Evolutionary conservation across 2,329 filamentous ascomycete species (phyloP), one percentile per base, ranked within the genome.

Genomic region (Corniculantispora saksenae): DNA sequence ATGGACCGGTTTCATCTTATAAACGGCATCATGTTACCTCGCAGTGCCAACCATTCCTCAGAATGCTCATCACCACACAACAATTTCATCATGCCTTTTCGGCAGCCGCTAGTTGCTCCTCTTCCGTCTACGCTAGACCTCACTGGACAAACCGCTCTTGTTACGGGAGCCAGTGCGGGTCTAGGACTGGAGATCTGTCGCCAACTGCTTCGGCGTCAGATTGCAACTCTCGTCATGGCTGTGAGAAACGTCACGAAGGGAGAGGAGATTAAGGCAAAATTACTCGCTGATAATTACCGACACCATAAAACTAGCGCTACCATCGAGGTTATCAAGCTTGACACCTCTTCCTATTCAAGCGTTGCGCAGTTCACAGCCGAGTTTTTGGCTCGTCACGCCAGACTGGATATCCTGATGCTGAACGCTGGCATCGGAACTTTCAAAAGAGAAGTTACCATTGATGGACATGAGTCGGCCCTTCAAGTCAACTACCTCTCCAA

Each of bases 151-250:
- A 77, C 73, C 0, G 71, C 77, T 58, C 74, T 82, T 38, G 73
- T 83, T 54, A 82, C 80, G 0, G 81, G 80, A n/a, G 74, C 79
- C 51, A 82, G 80, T 63, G 72, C 72, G 5, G 81, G 81, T 1
- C 70, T 83, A 0, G 80, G 80, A 1, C 70, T 79, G 1, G 80
- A 80, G 67, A 73, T 79, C 0, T 74, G 75, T 15, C 71, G 72
- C 1, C 77, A 82, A 48, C 71, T 81, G 2, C 72, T 78, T 19
- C 59, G 54, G 0, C 73, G 79, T 2, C 74, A 76, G 1, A 66
- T 77, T 4, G 70, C 71, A 1, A 77, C 71, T 15, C 69, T 83
- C 3, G 75, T 83, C 25, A 70, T 83, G 29, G 81, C 71, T 3
- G 79, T 81, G 1, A 75, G 81, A 4, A 73, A 75, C 29, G 27